Base-by-base conservation (phyloP, 2,329 filamentous ascomycete genomes). In the Apiospora pterosperma region DNA sequence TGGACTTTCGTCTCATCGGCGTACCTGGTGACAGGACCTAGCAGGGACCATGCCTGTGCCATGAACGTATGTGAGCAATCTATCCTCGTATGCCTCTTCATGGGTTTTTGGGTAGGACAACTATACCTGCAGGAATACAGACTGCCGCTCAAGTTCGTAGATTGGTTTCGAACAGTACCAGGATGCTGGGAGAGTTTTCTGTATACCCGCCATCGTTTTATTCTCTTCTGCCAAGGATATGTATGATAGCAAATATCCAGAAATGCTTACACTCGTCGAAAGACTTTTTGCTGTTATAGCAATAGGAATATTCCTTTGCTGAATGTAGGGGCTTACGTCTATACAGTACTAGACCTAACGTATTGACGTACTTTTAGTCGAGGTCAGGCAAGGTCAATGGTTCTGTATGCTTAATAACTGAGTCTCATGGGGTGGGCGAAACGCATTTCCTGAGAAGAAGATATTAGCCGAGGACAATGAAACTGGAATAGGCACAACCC, bases 131-230 rank as follows among this genome's bases (percentile, higher is more conserved):
- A 41, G 11, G 39, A 62, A 62, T 7, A 62, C 60, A 5, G 60
- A 19, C 2, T 44, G 38, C 23, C 42, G 60, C 39, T 62, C 60
- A 21, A 62, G 60, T 38, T 62, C 60, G 39, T 62, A 62, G 23
- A 62, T 36, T n/a, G 60, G 60, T n/a, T 62, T 62, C 14, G 60
- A 62, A 11, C 60, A 62, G 60, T 62, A 62, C 60, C 60, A 62
- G 0, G 60, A 62, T 23, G 60, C 60, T 52, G 60, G 60, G 19
- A 62, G 60, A 12, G 39, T 62, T 23, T 34, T 62, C 36, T 42
- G 36, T 8, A 62, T 16, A 44, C 23, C 16, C 12, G 39, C 19
- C 60, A 62, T 62, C 21, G 28, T 36, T 19, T 16, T 36, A 8
- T 8, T 62, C 4, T 48, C 5, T 11, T 12, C 5, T 19, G n/a